phyloP scores from a whole-genome alignment of 768 basidiomycete species.

The Mrakia frigida region DNA sequence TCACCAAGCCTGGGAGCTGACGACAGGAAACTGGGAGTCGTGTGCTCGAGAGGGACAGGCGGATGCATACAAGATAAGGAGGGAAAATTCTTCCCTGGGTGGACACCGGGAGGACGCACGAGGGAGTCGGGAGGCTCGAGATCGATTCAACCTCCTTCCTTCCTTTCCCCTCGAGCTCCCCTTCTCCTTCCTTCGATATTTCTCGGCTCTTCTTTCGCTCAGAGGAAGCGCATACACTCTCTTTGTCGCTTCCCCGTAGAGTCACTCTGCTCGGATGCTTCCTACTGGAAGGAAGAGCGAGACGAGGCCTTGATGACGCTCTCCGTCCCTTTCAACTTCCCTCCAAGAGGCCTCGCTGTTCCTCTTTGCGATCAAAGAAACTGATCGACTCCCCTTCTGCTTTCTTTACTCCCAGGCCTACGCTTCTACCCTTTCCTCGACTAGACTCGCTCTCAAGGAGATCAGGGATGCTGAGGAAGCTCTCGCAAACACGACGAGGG shows the following conservation, averaged over 20 bases:
- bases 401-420: constrained; percentile 18
- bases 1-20: neutral
- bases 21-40: neutral
- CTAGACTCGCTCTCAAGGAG: constrained; percentile 29
- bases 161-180: neutral
- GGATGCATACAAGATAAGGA: no score
- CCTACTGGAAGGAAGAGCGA: neutral
- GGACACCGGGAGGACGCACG: no score
- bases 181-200: neutral
- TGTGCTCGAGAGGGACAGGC: neutral
- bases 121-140: no score
- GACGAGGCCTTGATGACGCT: neutral
- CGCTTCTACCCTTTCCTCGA: constrained; percentile 21
- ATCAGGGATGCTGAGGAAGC: constrained; percentile 32
- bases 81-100: no score
- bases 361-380: neutral
- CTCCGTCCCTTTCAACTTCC: neutral
- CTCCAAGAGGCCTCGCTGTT: neutral
- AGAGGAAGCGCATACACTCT: no score
- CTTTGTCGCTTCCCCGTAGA: no score
- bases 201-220: no score
- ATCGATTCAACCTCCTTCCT: no score
- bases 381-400: neutral
- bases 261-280: no score
- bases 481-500: constrained; percentile 28